These are phyloP conservation scores for Deuterostichococcus epilithicus DNA, from an alignment of 139 green algal genomes.

Conservation along the genomic window DNA sequence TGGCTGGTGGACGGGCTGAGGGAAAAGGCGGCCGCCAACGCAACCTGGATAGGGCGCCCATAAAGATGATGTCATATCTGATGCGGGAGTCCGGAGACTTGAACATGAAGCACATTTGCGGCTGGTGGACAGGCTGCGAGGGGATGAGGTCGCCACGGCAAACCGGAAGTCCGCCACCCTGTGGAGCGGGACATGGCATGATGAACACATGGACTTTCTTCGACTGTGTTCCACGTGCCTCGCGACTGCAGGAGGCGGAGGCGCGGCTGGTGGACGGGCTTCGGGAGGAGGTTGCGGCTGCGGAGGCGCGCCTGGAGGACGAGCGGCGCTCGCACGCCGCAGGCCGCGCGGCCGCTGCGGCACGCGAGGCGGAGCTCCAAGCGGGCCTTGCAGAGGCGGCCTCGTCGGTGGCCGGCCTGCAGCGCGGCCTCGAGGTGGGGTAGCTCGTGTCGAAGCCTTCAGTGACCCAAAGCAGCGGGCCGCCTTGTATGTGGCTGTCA, in stretches of 20 bases:
- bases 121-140: slow-evolving; percentile 43
- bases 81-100: too few relatives aligned
- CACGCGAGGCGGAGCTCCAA: slow-evolving; percentile 43
- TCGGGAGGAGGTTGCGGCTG: slow-evolving; percentile 40
- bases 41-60: too few relatives aligned
- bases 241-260: slow-evolving; percentile 45
- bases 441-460: too few relatives aligned
- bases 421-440: slow-evolving; percentile 32
- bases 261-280: slow-evolving; percentile 40
- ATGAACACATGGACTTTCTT: too few relatives aligned
- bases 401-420: slow-evolving; percentile 44
- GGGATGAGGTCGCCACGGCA: slow-evolving; percentile 39
- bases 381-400: slow-evolving; percentile 35
- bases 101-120: slow-evolving; percentile 36
- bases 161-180: slow-evolving; percentile 58
- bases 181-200: slow-evolving; percentile 35
- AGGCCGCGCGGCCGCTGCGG: slow-evolving; percentile 28
- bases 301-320: slow-evolving; percentile 53
- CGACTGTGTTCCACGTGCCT: too few relatives aligned
- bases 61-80: too few relatives aligned
- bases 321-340: slow-evolving; percentile 45
- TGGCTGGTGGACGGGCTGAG: too few relatives aligned
- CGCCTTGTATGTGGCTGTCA: too few relatives aligned
- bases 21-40: too few relatives aligned
- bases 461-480: too few relatives aligned